Percentiles rank a stretch among this genome's conserved stretches.
Conservation (phyloP, 768 basidiomycete species). For the Exsudoporus frostii region DNA sequence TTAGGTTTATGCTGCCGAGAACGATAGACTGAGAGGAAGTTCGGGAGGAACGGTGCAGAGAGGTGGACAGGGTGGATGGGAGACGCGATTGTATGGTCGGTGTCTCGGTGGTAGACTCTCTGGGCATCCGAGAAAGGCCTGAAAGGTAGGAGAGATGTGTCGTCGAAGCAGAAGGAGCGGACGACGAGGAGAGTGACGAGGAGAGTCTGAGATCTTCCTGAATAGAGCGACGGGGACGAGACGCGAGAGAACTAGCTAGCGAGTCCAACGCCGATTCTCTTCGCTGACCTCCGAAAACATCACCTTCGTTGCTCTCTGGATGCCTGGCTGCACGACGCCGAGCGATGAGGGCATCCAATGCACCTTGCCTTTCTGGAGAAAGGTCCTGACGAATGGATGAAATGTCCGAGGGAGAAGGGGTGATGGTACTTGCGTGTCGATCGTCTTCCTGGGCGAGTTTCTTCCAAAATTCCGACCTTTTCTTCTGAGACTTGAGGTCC, state of each 20-base stretch:
- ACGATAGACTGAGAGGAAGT: conserved; percentile 22
- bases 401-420: conserved; percentile 32
- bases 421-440: conserved; percentile 17
- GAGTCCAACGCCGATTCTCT: conserved; percentile 16
- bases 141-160: conserved; percentile 15
- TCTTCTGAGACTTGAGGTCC: conserved; percentile 43
- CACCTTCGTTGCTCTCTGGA: conserved; percentile 11
- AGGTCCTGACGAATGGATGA: conserved; percentile 27
- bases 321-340: conserved; percentile 20
- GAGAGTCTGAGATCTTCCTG: conserved; percentile 12
- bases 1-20: conserved; percentile 25
- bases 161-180: conserved; percentile 21
- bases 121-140: conserved; percentile 4
- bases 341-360: conserved; percentile 38
- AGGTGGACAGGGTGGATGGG: conserved; percentile 16
- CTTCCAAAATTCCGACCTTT: conserved; percentile 47
- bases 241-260: conserved; percentile 21
- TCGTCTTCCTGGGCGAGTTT: conserved; percentile 36
- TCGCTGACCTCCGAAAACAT: conserved; percentile 25
- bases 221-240: conserved; percentile 21
- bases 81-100: conserved; percentile 14
- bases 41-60: conserved; percentile 23
- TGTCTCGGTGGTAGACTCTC: conserved; percentile 13
- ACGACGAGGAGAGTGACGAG: conserved; percentile 18
- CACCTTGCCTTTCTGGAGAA: conserved; percentile 27